phyloP scores from a whole-genome alignment of 2,329 filamentous ascomycete genomes.

The Alternaria gaisen region DNA sequence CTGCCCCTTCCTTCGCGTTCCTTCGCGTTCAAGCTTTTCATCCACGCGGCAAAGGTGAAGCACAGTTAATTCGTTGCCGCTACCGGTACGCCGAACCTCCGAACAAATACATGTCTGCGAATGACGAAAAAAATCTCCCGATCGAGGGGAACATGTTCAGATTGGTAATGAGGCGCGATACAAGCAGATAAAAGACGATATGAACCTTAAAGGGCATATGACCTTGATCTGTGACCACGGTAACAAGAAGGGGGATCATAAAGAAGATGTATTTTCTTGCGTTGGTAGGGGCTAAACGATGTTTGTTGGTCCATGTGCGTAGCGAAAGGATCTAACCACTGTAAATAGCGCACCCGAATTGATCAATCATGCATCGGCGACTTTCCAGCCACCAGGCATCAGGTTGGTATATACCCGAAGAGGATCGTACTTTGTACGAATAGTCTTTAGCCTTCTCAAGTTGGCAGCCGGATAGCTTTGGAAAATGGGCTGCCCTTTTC shows the following conservation, averaged over 20 bases:
- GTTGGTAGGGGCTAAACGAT: neutral
- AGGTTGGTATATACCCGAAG: conserved; percentile 35
- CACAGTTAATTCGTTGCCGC: neutral
- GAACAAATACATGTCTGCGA: neutral
- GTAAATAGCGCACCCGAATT: fast-evolving
- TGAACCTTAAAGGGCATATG: fast-evolving
- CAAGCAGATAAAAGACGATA: neutral
- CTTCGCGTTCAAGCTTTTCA: neutral
- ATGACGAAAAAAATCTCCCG: fast-evolving
- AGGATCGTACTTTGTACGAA: conserved; percentile 46
- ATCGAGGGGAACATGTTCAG: neutral
- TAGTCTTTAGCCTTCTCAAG: conserved; percentile 34
- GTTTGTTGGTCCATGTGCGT: neutral
- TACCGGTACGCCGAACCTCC: neutral
- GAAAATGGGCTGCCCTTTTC: conserved; percentile 38
- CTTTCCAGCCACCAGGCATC: conserved; percentile 35
- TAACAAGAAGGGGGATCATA: too few relatives aligned
- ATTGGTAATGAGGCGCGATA: neutral
- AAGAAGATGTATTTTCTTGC: neutral
- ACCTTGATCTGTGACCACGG: neutral
- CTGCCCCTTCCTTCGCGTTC: neutral
- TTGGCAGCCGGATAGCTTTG: conserved; percentile 42
- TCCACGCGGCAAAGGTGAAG: neutral
- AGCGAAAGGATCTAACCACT: neutral
- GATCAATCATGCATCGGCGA: conserved; percentile 12